Evolutionary conservation across 2,329 filamentous ascomycete species (phyloP).

Genomic region (Xylariaceae sp.): DNA sequence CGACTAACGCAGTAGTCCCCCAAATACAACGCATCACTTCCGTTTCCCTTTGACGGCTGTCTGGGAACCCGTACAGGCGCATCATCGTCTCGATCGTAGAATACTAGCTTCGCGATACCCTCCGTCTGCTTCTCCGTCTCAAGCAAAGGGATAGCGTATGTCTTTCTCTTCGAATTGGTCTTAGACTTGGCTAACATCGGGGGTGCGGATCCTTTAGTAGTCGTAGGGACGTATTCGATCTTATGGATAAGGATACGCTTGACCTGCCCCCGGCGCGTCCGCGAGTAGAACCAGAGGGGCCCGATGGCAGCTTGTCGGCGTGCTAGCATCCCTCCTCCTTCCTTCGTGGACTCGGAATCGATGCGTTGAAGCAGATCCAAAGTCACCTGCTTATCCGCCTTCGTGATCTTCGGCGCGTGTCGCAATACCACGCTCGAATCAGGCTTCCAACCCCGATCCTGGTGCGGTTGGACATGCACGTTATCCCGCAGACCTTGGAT

Average conservation of each 20-base stretch:
- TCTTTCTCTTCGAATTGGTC: not conserved
- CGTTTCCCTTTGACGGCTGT: not conserved
- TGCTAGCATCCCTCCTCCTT: conserved; percentile 37
- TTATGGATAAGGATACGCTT: conserved; percentile 24
- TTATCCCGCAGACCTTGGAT: conserved; percentile 57
- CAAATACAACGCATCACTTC: conserved; percentile 9
- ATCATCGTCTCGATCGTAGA: not conserved
- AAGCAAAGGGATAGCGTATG: conserved; percentile 8
- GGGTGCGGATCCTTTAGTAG: no score
- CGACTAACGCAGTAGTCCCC: conserved; percentile 24
- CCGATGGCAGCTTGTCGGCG: conserved; percentile 57
- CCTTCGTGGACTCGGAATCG: conserved; percentile 11
- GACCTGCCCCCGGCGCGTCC: conserved; percentile 29
- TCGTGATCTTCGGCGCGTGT: conserved; percentile 69
- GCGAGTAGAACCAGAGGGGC: conserved; percentile 55
- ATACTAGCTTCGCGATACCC: conserved; percentile 3
- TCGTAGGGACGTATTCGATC: not conserved
- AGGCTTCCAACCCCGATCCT: conserved; percentile 32
- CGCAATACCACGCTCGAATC: conserved; percentile 15
- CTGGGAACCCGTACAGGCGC: not conserved
- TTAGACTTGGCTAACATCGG: no score
- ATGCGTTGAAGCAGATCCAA: conserved; percentile 41
- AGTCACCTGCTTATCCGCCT: conserved; percentile 54
- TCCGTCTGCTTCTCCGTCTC: not conserved
- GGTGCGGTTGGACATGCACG: conserved; percentile 60